Evolutionary conservation across 805 yeast species (phyloP), one percentile per base, ranked within the genome.

Genomic region (Barnettozyma populi): DNA sequence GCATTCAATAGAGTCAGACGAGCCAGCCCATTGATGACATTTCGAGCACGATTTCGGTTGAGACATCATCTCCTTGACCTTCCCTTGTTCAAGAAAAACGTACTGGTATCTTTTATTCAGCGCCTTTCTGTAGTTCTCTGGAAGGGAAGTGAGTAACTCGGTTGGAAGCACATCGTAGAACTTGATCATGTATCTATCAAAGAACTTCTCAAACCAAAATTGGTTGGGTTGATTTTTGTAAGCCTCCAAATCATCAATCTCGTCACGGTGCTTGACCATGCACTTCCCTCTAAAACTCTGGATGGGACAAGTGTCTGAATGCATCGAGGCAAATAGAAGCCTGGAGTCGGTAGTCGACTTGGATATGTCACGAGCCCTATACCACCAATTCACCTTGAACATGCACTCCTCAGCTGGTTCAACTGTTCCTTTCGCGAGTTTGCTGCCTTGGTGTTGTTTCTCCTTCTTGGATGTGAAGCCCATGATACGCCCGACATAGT

Each of bases 311-410:
- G 79, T 69, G 62, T 87, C 97, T 25, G 86, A 78, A 60, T 90
- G 95, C 81, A 89, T 78, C 0, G 96, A 86, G 0, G 94, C 94
- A 61, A 74, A 89, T 8, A 92, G 66, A 42, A 86, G 64, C 47
- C 99, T 73, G 9, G 96, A 76, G 64, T 90, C 96, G 3, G 71
- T 61, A 2, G 84, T 67, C 24, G 76, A 74, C 47, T 83, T 78
- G 49, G 85, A 80, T 34, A 90, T 84, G 61, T 90, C 97, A 49
- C 90, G 68, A 1, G 96, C 92, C 43, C 99, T 73, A 61, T 89
- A 88, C 65, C 84, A 85, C 97, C 97, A 90, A 66, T 90, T 90
- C 54, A 92, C 82, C 51, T 81, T 82, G 55, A 88, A 79, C 49
- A 67, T 61, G 62, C 72, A 84, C 44, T 73, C 72, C 25, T 73